Base-by-base conservation (phyloP, 306 rosid species). In the Vachellia collinsii region DNA sequence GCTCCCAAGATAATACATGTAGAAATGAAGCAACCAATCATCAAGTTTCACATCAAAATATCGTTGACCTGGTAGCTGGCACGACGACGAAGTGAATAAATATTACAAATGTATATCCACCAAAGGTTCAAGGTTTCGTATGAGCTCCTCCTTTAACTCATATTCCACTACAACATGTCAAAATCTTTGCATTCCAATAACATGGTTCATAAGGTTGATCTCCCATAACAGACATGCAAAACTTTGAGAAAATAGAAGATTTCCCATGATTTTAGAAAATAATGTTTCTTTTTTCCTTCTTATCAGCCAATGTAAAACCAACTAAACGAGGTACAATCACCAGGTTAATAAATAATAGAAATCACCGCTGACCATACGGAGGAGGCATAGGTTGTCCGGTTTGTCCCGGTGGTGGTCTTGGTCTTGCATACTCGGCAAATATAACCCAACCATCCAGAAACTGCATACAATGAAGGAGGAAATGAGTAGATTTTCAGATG, bases 361-460 rank as follows among this genome's bases (percentile, higher is more conserved):
- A 62, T 38, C 12, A 42, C 12, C 6, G 56, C 39, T 23, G 74
- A 38, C 74, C 74, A 70, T 70, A 70, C 0, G 36, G 56, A 70
- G 74, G 56, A 43, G 78, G 0, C 43, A 8, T 34, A 41, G 83
- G 86, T 82, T 83, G 80, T 82, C 63, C 70, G 16, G 79, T 46
- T 61, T 77, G 81, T 67, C 87, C 85, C 0, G 85, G 87, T 23
- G 94, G 84, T 6, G 88, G 93, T 85, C 91, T 96, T 16, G 98
- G 97, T 78, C 88, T 90, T 23, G 99, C 99, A 59, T 96, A 96
- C 89, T 96, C 99, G 0, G 99, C 99, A 74, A 93, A 96, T 86
- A 96, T 93, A 64, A 96, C 99, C 99, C 99, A 96, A 64, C 99
- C 99, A 56, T 96, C 98, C 62, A 96, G 88, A 87, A 93, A 93